phyloP scores from a whole-genome alignment of 2,329 filamentous ascomycete species.

The Scedosporium minutisporum region DNA sequence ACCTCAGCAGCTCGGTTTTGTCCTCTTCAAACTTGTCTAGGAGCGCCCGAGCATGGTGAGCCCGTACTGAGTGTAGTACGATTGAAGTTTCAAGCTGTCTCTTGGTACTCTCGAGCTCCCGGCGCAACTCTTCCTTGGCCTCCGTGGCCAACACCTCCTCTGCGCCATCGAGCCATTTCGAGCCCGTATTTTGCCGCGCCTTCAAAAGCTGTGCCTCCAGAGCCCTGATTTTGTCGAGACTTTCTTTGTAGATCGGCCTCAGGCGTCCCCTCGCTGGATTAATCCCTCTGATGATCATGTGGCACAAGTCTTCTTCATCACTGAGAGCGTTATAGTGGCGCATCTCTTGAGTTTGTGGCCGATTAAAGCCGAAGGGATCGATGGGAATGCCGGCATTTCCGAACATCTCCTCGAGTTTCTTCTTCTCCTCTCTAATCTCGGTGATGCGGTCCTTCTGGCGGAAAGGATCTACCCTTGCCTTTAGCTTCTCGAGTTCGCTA shows the following conservation, averaged over 20 bases:
- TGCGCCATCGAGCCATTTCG: not conserved
- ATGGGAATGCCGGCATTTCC: not conserved
- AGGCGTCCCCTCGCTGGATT: not conserved
- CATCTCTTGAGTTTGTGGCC: not conserved
- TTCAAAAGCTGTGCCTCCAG: not conserved
- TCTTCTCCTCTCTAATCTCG: not conserved
- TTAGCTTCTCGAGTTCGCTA: no score
- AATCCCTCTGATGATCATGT: not conserved
- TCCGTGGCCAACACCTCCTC: no score
- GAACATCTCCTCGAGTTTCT: not conserved
- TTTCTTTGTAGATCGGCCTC: not conserved
- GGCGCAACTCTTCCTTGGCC: no score
- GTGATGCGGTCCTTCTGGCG: not conserved
- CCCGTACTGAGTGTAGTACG: no score
- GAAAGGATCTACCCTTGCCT: not conserved
- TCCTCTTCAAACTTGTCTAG: no score
- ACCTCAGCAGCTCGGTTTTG: no score
- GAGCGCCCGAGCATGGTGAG: no score
- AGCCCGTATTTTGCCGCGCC: not conserved
- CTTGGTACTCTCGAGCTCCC: no score
- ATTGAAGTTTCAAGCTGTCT: no score
- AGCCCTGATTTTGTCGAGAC: not conserved
- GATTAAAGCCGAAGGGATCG: not conserved
- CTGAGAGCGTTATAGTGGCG: not conserved
- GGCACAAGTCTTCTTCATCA: not conserved